Conservation (phyloP, 2,329 filamentous ascomycete species). For the Ploettnerulaceae sp. region DNA sequence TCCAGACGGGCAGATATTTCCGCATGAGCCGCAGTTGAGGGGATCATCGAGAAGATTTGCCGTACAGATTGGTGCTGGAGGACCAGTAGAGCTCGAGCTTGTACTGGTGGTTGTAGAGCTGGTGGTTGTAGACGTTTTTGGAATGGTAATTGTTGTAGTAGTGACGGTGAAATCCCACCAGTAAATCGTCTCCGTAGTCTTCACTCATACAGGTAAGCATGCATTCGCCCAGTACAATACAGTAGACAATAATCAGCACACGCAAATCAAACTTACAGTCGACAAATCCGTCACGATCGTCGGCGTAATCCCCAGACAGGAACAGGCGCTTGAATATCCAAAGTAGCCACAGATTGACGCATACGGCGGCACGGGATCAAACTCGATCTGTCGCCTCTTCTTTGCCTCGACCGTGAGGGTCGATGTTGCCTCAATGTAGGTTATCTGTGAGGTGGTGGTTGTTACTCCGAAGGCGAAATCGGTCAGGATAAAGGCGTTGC, state of each 20-base stretch:
- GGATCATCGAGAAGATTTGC: constrained; percentile 5
- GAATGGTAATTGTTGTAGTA: constrained; percentile 13
- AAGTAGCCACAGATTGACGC: constrained; percentile 20
- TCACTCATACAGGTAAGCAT: neutral
- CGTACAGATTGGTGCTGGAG: constrained; percentile 1
- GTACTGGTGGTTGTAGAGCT: neutral
- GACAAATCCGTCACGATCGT: constrained; percentile 14
- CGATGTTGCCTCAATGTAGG: constrained; percentile 9
- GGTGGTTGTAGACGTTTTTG: constrained; percentile 9
- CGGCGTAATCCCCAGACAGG: constrained; percentile 23
- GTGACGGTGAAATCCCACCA: constrained; percentile 11
- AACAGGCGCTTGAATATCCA: constrained; percentile 27
- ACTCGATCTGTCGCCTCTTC: constrained; percentile 4
- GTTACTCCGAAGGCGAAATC: constrained; percentile 3
- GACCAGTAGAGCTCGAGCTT: neutral
- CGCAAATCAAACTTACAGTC: constrained; percentile 13
- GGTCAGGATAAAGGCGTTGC: constrained; percentile 14
- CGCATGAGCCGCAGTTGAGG: constrained; percentile 5
- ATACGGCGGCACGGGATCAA: constrained; percentile 23
- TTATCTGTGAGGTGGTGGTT: neutral
- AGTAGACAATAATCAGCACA: neutral
- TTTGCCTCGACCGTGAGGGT: constrained; percentile 7
- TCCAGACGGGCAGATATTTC: constrained; percentile 1
- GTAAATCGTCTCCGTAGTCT: neutral
- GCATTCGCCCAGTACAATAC: neutral